Evolutionary conservation across 495 filamentous ascomycete species (phyloP), one percentile per base, ranked within the genome.

Genomic region (Trichocladium antarcticum): DNA sequence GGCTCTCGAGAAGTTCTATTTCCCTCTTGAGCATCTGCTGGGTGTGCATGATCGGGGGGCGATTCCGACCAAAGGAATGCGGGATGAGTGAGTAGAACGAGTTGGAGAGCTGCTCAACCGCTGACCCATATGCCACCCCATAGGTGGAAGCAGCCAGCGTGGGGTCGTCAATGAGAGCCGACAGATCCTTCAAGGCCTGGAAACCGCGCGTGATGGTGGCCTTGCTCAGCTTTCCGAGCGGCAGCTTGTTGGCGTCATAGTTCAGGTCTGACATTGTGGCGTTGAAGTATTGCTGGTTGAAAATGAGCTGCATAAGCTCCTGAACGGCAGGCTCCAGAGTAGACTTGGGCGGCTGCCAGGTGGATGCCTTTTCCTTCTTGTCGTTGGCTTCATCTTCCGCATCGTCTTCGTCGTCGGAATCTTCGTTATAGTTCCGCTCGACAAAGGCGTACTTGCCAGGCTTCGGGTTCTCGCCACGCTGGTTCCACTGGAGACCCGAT

Each of bases 171-270:
- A 87, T 59, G 8, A 89, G 67, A 15, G 74, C 75, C 1, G 84
- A 76, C 6, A 92, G 70, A 28, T 87, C 80, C 51, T 89, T 87
- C 16, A 95, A 66, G 5, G 75, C 64, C 50, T 84, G 72, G 62
- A 83, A 94, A 0, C 87, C 88, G 0, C 69, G 67, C 17, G 70
- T 72, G 42, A 95, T 77, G 12, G 85, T 89, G 6, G 74, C 61
- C 49, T 87, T 87, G 65, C 83, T 84, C 16, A 95, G 75, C 54
- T 92, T 89, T 11, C 87, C 88, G 14, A 93, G 71, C 0, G 88
- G 87, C 10, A 95, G 64, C 60, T 92, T 92, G 38, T 79, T 66
- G 1, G 76, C 75, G 54, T 93, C 83, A 57, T 92, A 93, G 10
- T 81, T 81, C 59, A 92, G 70, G 2, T 75, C 72, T 1, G 69